Evolutionary conservation across 768 basidiomycete genomes (phyloP).

Genomic region (Leccinum pellstonianum): DNA sequence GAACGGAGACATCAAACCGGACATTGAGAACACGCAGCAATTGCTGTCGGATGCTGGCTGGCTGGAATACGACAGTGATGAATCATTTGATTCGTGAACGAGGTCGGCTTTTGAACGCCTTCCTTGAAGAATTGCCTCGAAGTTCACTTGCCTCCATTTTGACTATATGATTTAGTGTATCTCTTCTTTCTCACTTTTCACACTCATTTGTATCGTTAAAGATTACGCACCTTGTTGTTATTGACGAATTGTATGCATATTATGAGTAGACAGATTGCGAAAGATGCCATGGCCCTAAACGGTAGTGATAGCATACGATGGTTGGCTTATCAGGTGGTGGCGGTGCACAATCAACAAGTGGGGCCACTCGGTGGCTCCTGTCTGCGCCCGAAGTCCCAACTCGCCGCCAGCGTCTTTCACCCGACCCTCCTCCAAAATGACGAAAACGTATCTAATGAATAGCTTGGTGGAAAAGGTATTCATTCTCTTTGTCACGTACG

Average conservation of each 20-base stretch:
- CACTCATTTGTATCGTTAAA: slow-evolving; percentile 3
- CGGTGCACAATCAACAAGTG: slow-evolving; percentile 8
- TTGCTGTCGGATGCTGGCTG: slow-evolving; percentile 51
- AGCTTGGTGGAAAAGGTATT: slow-evolving; percentile 77
- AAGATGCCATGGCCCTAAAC: too few species aligned
- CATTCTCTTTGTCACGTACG: not conserved
- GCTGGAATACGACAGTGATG: slow-evolving; percentile 28
- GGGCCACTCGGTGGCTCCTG: slow-evolving; percentile 22
- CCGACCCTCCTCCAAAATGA: slow-evolving; percentile 50
- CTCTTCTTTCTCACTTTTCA: not conserved
- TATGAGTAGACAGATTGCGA: too few species aligned
- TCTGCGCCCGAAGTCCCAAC: slow-evolving; percentile 3
- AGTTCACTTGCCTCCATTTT: not conserved
- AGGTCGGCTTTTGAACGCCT: not conserved
- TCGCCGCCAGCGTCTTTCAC: slow-evolving; percentile 2
- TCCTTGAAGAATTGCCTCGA: too few species aligned
- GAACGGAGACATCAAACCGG: slow-evolving; percentile 67
- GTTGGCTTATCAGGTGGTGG: slow-evolving; percentile 7
- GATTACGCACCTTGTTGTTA: slow-evolving; percentile 1
- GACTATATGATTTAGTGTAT: not conserved
- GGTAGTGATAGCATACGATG: too few species aligned
- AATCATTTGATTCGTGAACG: not conserved
- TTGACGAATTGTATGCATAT: not conserved
- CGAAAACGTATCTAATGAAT: slow-evolving; percentile 83
- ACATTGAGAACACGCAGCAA: slow-evolving; percentile 43